These are phyloP conservation scores for Suhomyces wounanorum DNA, from an alignment of 1,139 yeast genomes.

Conservation along the genomic window DNA sequence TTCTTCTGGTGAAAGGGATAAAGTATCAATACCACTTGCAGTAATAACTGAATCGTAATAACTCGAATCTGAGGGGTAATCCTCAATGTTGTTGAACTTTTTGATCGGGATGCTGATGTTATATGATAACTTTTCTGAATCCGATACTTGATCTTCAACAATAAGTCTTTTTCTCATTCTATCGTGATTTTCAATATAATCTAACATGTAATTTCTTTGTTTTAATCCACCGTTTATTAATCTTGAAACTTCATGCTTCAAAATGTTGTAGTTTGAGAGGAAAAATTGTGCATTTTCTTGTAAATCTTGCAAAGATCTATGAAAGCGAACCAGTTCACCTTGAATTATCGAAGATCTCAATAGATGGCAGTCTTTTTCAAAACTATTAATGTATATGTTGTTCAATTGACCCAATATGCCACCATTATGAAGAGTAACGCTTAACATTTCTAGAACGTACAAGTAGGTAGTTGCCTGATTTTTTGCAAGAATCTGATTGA, in stretches of 20 bases:
- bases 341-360: slow-evolving; percentile 47
- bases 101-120: slow-evolving; percentile 43
- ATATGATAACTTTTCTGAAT: slow-evolving; percentile 45
- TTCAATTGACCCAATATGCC: slow-evolving; percentile 40
- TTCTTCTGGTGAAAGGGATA: slow-evolving; percentile 26
- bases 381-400: slow-evolving; percentile 38
- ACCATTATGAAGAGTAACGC: slow-evolving; percentile 40
- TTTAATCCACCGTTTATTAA: slow-evolving; percentile 27
- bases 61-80: background rate
- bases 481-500: slow-evolving; percentile 23
- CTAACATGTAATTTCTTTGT: slow-evolving; percentile 48
- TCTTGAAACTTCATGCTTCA: slow-evolving; percentile 47
- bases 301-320: slow-evolving; percentile 61
- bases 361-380: slow-evolving; percentile 49
- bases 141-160: slow-evolving; percentile 51
- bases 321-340: slow-evolving; percentile 50
- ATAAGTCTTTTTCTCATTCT: slow-evolving; percentile 62
- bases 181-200: slow-evolving; percentile 66
- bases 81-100: slow-evolving; percentile 18
- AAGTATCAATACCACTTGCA: slow-evolving; percentile 27
- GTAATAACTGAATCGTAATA: slow-evolving; percentile 11
- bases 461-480: slow-evolving; percentile 25
- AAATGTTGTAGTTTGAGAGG: slow-evolving; percentile 46
- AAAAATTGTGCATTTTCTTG: slow-evolving; percentile 60
- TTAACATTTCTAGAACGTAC: slow-evolving; percentile 37